A percentile compares a stretch with the other conserved stretches of the same genome.
phyloP scores from a whole-genome alignment of 108 stramenopile species.

The Cylindrotheca fusiformis region DNA sequence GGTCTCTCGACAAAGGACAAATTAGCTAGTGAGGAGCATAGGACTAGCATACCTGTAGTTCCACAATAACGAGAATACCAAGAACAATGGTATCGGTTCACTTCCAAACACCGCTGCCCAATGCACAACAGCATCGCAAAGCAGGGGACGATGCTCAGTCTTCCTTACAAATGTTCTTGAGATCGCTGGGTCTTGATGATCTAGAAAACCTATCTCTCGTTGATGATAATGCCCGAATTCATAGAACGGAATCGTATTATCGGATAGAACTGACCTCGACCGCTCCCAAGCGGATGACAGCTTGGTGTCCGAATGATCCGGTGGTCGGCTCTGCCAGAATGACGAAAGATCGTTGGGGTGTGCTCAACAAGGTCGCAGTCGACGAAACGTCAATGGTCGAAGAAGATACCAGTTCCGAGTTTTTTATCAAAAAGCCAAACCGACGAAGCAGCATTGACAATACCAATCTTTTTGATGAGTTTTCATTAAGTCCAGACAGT shows the following conservation, averaged over 20 bases:
- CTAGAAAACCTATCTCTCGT: too few relatives aligned
- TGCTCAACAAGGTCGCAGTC: background rate
- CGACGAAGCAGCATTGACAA: background rate
- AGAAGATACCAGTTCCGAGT: background rate
- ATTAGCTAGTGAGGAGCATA: too few relatives aligned
- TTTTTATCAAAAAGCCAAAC: background rate
- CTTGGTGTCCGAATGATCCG: background rate
- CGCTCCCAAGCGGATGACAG: background rate
- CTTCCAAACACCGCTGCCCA: too few relatives aligned
- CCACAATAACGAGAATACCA: too few relatives aligned
- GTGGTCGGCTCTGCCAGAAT: background rate
- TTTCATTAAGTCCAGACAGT: background rate
- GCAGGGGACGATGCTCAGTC: too few relatives aligned
- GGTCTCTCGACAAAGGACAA: too few relatives aligned
- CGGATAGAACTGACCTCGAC: background rate
- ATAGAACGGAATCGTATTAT: background rate
- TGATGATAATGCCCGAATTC: background rate
- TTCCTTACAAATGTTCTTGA: too few relatives aligned
- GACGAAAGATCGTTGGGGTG: background rate
- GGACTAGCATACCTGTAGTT: too few relatives aligned
- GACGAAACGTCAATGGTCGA: background rate
- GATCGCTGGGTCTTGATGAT: too few relatives aligned
- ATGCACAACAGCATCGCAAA: too few relatives aligned
- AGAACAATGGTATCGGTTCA: too few relatives aligned
- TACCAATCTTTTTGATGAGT: too few relatives aligned